Base-by-base conservation (phyloP, 2,329 filamentous ascomycete genomes). In the Aspergillus brunneoviolaceus region DNA sequence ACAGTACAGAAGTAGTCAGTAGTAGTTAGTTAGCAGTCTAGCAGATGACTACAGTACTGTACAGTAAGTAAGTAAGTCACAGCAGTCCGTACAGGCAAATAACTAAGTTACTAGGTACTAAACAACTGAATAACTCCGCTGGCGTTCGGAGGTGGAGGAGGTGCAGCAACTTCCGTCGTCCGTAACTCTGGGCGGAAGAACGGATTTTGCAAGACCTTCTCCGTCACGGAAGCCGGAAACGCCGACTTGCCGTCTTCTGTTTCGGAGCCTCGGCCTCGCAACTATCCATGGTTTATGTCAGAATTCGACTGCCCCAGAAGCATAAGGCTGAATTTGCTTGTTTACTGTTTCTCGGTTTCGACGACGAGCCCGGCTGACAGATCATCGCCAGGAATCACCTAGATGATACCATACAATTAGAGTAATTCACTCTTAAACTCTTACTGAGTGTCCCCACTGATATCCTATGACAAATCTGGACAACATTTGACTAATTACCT, bases 191-290 rank as follows among this genome's bases (percentile, higher is more conserved):
- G 33, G 7, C 39, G 39, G 39, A 45, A 45, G 39, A 48, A 53
- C 57, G 57, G 57, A 39, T 12, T 58, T 12, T 52, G 27, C 49
- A 45, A 49, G 21, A 25, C 19, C 29, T 57, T 39, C 31, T 53
- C 29, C 51, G 25, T 55, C 48, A 39, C 48, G 45, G 49, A 56
- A 33, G 33, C 52, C 60, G 60, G 57, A 58, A 52, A 19, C 42
- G 25, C 62, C 60, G 62, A 62, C 57, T 49, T 50, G 39, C 62
- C 62, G 60, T 45, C 57, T 49, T 25, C 47, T 16, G 60, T 5
- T 16, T 7, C 39, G 39, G 39, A n/a, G 39, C 6, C 39, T 45
- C 39, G 39, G 39, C 56, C 60, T 56, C 57, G 55, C 21, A 10
- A 12, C 33, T 16, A 35, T 35, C 33, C 33, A 51, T 58, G 56